phyloP scores from a whole-genome alignment of 345 rosid species.

The Moringa oleifera region DNA sequence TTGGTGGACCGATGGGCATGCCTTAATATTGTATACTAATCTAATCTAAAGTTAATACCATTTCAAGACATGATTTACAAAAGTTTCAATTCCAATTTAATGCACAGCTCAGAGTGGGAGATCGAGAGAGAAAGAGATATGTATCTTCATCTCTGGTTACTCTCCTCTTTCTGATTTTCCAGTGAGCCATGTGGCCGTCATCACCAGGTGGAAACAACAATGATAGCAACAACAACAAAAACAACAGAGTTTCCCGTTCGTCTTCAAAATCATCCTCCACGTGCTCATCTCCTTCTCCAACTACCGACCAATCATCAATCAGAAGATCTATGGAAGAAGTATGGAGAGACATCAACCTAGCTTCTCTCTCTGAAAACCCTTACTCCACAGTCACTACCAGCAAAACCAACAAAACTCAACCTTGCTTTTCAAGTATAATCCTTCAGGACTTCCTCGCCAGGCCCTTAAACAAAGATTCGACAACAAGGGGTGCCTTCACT shows the following conservation, averaged over 20 bases:
- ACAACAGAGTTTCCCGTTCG: neutral
- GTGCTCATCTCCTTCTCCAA: too few relatives aligned
- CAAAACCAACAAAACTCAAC: neutral
- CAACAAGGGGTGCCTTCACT: neutral
- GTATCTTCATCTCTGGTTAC: neutral
- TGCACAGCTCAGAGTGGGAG: neutral
- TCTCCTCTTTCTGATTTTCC: neutral
- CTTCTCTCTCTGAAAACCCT: neutral
- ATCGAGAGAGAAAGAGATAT: constrained; percentile 1
- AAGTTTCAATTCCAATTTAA: too few relatives aligned
- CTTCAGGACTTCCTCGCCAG: neutral
- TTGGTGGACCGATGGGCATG: too few relatives aligned
- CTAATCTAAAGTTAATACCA: too few relatives aligned
- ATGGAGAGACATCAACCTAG: neutral
- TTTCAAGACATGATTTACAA: too few relatives aligned
- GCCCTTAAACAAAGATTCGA: neutral
- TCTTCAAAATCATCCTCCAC: neutral
- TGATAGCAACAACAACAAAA: neutral
- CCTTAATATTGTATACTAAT: too few relatives aligned
- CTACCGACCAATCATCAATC: neutral
- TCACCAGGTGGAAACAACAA: constrained; percentile 1
- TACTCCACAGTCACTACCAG: too few relatives aligned
- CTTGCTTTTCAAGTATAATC: neutral
- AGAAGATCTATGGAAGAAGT: neutral
- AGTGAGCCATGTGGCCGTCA: constrained; percentile 14